Evolutionary conservation across 768 basidiomycete genomes (phyloP), one percentile per base, ranked within the genome.

Genomic region (Termitomyces sp.): DNA sequence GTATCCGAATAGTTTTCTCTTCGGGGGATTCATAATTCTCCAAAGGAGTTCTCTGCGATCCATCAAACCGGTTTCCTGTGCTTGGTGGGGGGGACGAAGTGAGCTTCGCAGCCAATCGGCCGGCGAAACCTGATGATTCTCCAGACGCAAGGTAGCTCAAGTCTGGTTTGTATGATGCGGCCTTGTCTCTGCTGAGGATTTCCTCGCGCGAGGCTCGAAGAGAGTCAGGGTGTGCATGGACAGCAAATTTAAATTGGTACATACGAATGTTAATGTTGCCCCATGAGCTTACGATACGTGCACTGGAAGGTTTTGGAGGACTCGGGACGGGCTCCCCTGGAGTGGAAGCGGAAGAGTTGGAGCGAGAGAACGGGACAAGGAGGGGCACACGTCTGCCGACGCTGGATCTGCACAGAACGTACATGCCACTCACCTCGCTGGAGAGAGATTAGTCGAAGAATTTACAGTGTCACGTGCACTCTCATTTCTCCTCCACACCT

Each of bases 261-360:
- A 63, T 65, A 75, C 76, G 74, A 63, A 76, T 76, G 48, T 58
- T 36, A 50, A 77, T 61, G 45, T 64, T 57, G 36, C 61, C 65
- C 63, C 65, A 69, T 44, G 60, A 64, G 36, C 44, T 63, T 20
- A 65, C 62, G 28, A 69, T 58, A 33, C 57, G 68, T 52, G 59
- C 48, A 18, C 55, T 58, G 36, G 61, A 43, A 13, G 56, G 52
- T 33, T 46, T 55, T n/a, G 46, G 10, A 24, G 33, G 36, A 46
- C 18, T 47, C 20, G 26, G 8, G 9, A 24, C 42, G 1, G 61
- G 10, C 6, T 61, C 58, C 43, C 54, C 56, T 24, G 61, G 44
- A 48, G 59, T 28, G 50, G 47, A 45, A 3, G 35, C 32, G 8
- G 53, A 38, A 3, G 59, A 59, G 46, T 61, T 57, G 12, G 44